phyloP scores from a whole-genome alignment of 2,329 filamentous ascomycete genomes.

The Rosellinia necatrix region DNA sequence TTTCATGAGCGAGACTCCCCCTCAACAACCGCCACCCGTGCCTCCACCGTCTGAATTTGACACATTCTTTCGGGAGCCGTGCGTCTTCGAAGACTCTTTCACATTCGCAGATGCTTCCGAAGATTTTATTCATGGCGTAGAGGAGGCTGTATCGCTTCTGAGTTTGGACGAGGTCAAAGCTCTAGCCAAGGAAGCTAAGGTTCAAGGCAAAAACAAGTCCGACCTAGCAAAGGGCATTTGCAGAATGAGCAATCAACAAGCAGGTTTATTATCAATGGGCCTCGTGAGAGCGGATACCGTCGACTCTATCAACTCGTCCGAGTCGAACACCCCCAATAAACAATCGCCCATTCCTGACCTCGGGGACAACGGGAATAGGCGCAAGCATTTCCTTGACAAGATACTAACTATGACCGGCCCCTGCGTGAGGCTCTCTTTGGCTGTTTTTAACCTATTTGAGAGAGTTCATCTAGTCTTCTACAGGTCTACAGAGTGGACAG shows the following conservation, averaged over 20 bases:
- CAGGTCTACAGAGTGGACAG: constrained; percentile 93
- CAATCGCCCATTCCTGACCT: constrained; percentile 35
- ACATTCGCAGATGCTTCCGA: constrained; percentile 81
- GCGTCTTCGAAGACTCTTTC: constrained; percentile 61
- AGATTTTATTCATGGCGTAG: constrained; percentile 72
- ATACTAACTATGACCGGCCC: constrained; percentile 79
- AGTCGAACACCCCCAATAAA: constrained; percentile 47
- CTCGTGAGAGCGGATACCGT: constrained; percentile 67
- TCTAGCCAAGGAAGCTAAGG: constrained; percentile 83
- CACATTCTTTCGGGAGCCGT: constrained; percentile 47
- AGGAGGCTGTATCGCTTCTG: constrained; percentile 82
- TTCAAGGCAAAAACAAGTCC: constrained; percentile 85
- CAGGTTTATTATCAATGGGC: constrained; percentile 71
- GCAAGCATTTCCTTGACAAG: constrained; percentile 75
- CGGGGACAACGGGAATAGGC: constrained; percentile 61
- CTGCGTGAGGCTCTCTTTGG: constrained; percentile 78
- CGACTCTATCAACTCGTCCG: constrained; percentile 55
- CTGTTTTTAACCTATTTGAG: constrained; percentile 82
- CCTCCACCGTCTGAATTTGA: constrained; percentile 31
- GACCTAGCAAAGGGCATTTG: constrained; percentile 77
- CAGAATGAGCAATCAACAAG: constrained; percentile 74
- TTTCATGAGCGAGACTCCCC: constrained; percentile 52
- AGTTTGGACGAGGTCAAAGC: constrained; percentile 85
- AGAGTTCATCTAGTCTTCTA: constrained; percentile 96
- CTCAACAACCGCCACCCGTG: constrained; percentile 21